Evolutionary conservation across 1,284 basidiomycete species (phyloP).

Genomic region (Porogramme epimiltina): DNA sequence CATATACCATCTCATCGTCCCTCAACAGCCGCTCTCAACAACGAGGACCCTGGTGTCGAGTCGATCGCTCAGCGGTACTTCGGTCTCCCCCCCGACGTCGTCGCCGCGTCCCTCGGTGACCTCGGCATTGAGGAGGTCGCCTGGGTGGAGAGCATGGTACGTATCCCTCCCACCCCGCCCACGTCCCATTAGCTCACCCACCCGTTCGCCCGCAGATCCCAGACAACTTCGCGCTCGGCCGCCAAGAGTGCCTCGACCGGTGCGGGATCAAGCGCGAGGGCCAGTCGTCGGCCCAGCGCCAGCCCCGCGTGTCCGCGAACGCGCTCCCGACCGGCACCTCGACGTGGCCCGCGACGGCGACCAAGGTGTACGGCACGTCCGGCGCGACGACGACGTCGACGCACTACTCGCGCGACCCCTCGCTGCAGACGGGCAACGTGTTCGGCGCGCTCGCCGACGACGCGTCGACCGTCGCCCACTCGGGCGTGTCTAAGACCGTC

Average conservation of each 20-base stretch:
- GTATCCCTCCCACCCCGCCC: neutral
- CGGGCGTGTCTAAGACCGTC: conserved; percentile 57
- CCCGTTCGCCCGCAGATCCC: conserved; percentile 30
- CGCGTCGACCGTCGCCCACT: conserved; percentile 5
- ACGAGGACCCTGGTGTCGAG: conserved; percentile 36
- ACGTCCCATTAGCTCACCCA: neutral
- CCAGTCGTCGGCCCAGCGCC: conserved; percentile 36
- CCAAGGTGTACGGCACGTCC: conserved; percentile 3
- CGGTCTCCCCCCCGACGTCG: conserved; percentile 37
- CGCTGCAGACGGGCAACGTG: conserved; percentile 18
- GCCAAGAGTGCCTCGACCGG: conserved; percentile 35
- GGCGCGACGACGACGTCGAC: conserved; percentile 17
- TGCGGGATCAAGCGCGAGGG: conserved; percentile 31
- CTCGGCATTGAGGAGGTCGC: conserved; percentile 35
- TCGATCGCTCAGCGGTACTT: conserved; percentile 35
- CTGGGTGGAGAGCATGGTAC: conserved; percentile 29
- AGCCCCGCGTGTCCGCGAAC: conserved; percentile 34
- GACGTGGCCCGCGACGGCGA: conserved; percentile 9
- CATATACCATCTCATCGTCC: neutral
- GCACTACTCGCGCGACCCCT: conserved; percentile 18
- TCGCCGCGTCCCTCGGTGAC: conserved; percentile 36
- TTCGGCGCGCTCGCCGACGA: conserved; percentile 20
- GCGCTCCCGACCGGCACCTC: conserved; percentile 27
- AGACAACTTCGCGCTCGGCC: conserved; percentile 36
- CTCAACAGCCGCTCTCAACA: conserved; percentile 33